These are phyloP conservation scores for Toxoplasma gondii DNA, from an alignment of 169 alveolate species.

Conservation along the genomic window DNA sequence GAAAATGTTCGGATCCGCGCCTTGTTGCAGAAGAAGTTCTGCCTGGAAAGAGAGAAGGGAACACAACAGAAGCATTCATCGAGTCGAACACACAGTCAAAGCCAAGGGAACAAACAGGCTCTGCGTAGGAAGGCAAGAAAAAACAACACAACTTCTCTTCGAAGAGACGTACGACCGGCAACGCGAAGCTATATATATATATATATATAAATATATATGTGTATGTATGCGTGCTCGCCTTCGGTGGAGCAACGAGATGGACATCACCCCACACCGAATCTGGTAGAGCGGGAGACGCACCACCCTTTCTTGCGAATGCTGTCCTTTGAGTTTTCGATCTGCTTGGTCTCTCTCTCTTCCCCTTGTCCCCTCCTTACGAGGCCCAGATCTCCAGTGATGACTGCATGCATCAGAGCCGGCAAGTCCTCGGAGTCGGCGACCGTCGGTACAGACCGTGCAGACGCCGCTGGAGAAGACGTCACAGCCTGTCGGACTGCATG, in stretches of 20 bases:
- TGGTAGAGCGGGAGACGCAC: too few relatives aligned
- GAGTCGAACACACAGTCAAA: neutral
- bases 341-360: neutral
- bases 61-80: neutral
- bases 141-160: neutral
- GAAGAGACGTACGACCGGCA: neutral
- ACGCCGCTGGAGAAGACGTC: neutral
- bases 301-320: too few relatives aligned
- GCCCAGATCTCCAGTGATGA: neutral
- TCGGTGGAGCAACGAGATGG: neutral
- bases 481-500: neutral
- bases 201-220: neutral
- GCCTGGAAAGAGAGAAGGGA: constrained; percentile 2
- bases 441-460: neutral
- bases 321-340: too few relatives aligned
- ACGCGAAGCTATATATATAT: neutral
- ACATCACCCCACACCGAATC: too few relatives aligned
- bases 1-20: constrained; percentile 36
- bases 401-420: constrained; percentile 45
- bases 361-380: neutral
- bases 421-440: neutral
- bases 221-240: neutral
- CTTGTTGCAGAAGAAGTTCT: constrained; percentile 38
- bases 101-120: neutral
- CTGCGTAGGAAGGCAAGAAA: neutral